Base-by-base conservation (phyloP, 2,329 filamentous ascomycete species). In the Curvularia hawaiiensis region DNA sequence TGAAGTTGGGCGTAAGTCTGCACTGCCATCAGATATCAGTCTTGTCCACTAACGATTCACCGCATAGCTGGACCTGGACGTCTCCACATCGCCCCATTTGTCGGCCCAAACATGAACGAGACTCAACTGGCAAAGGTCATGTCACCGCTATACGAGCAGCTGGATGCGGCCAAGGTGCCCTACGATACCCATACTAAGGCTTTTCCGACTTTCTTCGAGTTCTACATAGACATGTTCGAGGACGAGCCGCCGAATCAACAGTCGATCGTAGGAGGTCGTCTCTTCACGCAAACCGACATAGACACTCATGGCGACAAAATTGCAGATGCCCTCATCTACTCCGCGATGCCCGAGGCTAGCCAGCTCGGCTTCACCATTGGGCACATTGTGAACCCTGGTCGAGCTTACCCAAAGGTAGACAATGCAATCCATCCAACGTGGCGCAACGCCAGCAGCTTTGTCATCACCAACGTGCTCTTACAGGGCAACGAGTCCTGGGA, bases 211-310 rank as follows among this genome's bases (percentile, higher is more conserved):
- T 75, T 75, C 62, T 75, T 73, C 58, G 69, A 75, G 54, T 64
- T 75, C 53, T 75, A 75, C 56, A 65, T 71, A 0, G 73, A 75
- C 58, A 70, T 75, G 64, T 75, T 75, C 50, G 71, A 75, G 51
- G 73, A 75, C 43, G 73, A 75, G 54, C 30, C 53, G 14, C 65
- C 71, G 3, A 69, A 70, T 45, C 62, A 67, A 11, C 65, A 71
- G 39, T 70, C 71, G 0, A 58, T 72, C 11, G 65, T 75, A 12
- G 73, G 73, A 39, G 73, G 73, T 20, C 72, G 72, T 31, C 52
- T 75, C 7, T 74, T 75, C 58, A 70, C 68, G 0, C 66, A 68
- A 20, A 54, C 64, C 35, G 72, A 75, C 22, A 66, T 75, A n/a
- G 53, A 49, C 0, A 60, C 63, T 26, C 58, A 66, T 20, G 69